phyloP scores from a whole-genome alignment of 2,329 filamentous ascomycete genomes.

The Fusarium lateritium region DNA sequence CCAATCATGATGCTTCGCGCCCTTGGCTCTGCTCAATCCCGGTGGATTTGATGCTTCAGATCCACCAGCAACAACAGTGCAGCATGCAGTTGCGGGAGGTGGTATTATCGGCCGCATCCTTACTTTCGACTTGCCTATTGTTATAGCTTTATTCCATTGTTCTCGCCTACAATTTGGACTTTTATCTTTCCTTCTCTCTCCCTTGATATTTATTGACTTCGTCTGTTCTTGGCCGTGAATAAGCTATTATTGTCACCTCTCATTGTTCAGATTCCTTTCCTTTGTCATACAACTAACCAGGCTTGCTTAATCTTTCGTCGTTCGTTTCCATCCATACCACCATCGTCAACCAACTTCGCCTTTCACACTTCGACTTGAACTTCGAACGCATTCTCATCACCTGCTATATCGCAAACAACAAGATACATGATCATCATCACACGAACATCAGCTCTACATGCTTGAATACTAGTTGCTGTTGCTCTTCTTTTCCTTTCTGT shows the following conservation, averaged over 20 bases:
- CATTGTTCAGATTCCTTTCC: conserved; percentile 39
- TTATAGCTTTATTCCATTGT: conserved; percentile 22
- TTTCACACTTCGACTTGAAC: conserved; percentile 1
- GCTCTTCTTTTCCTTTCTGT: conserved; percentile 6
- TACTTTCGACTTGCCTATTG: conserved; percentile 25
- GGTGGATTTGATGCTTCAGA: conserved; percentile 29
- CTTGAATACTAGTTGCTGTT: conserved; percentile 24
- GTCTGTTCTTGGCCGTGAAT: conserved; percentile 15
- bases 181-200: conserved; percentile 13
- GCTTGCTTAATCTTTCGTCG: conserved; percentile 23
- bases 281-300: conserved; percentile 41
- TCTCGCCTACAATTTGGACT: conserved; percentile 12
- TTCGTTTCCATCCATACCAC: conserved; percentile 24
- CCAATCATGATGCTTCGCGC: conserved; percentile 47
- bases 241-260: conserved; percentile 24
- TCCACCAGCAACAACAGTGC: conserved; percentile 31
- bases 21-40: conserved; percentile 37
- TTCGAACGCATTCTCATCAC: conserved; percentile 17
- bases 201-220: conserved; percentile 20
- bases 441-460: conserved; percentile 23
- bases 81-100: conserved; percentile 24
- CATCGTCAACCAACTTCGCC: conserved; percentile 18
- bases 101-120: conserved; percentile 40
- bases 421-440: conserved; percentile 24
- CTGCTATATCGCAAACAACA: conserved; percentile 19